A percentile compares a stretch with the other conserved stretches of the same genome.
phyloP scores from a whole-genome alignment of 2,329 filamentous ascomycete species.

The Sporothrix euskadiensis region DNA sequence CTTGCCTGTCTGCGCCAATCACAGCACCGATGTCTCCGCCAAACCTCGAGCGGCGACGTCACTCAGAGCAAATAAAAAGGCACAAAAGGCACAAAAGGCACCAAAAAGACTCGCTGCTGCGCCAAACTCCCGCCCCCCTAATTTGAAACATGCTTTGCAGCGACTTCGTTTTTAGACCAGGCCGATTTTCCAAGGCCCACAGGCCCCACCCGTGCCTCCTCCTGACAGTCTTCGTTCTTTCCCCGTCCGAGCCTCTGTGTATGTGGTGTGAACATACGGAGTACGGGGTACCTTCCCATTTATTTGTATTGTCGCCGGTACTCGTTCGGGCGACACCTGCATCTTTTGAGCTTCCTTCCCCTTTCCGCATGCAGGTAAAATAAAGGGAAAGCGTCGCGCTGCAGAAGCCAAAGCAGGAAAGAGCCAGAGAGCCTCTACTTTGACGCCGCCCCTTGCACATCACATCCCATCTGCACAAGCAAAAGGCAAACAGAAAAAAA shows the following conservation, averaged over 20 bases:
- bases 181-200: not conserved
- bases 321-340: not conserved
- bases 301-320: not conserved
- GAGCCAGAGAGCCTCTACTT: not conserved
- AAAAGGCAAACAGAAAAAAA: not conserved
- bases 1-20: not conserved
- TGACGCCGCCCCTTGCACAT: not conserved
- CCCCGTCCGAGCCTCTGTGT: not conserved
- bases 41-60: constrained; percentile 2
- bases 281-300: too few relatives aligned
- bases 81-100: not conserved
- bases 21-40: not conserved
- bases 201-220: constrained; percentile 15
- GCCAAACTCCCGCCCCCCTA: constrained; percentile 12
- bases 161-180: constrained; percentile 22
- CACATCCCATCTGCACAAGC: not conserved
- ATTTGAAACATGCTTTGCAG: constrained; percentile 24
- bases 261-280: too few relatives aligned
- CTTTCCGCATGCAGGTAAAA: not conserved
- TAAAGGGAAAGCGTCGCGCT: not conserved
- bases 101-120: constrained; percentile 19
- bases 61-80: not conserved
- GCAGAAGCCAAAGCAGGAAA: not conserved
- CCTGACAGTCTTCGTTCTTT: not conserved
- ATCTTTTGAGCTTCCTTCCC: not conserved